Percentiles rank a stretch among this genome's conserved stretches.
These are phyloP conservation scores for Phaeotremella fagi DNA, from an alignment of 768 basidiomycete species.

Conservation along the genomic window DNA sequence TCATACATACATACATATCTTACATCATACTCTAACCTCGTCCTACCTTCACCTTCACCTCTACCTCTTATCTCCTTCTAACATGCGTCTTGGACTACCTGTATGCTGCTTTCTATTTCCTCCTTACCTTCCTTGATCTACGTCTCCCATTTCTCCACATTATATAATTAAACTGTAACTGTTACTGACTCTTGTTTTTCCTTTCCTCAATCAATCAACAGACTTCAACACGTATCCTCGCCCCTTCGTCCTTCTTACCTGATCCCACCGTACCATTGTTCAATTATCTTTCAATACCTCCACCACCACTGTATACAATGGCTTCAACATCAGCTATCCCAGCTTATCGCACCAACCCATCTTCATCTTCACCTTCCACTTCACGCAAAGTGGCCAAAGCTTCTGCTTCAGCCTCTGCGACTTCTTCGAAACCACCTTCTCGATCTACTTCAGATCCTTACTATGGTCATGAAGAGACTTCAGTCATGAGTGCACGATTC, in stretches of 20 bases:
- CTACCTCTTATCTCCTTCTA: not conserved
- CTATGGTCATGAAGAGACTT: conserved; percentile 71
- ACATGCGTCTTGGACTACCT: not conserved
- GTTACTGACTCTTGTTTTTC: not conserved
- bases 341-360: conserved; percentile 18
- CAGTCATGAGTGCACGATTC: conserved; percentile 68
- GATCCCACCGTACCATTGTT: not conserved
- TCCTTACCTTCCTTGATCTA: too few relatives aligned
- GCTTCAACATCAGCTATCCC: conserved; percentile 9
- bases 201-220: not conserved
- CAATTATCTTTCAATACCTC: not conserved
- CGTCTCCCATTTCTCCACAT: too few relatives aligned
- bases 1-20: not conserved
- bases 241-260: not conserved
- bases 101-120: not conserved
- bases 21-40: too few relatives aligned
- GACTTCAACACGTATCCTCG: not conserved
- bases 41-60: not conserved
- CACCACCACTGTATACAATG: not conserved
- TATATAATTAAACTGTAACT: not conserved
- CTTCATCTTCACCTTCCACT: conserved; percentile 32
- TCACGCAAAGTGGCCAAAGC: conserved; percentile 37
- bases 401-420: conserved; percentile 36
- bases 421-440: conserved; percentile 30
- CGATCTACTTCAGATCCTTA: conserved; percentile 41